Evolutionary conservation across 345 rosid species (phyloP), one percentile per base, ranked within the genome.

Genomic region (Fremontodendron californicum): DNA sequence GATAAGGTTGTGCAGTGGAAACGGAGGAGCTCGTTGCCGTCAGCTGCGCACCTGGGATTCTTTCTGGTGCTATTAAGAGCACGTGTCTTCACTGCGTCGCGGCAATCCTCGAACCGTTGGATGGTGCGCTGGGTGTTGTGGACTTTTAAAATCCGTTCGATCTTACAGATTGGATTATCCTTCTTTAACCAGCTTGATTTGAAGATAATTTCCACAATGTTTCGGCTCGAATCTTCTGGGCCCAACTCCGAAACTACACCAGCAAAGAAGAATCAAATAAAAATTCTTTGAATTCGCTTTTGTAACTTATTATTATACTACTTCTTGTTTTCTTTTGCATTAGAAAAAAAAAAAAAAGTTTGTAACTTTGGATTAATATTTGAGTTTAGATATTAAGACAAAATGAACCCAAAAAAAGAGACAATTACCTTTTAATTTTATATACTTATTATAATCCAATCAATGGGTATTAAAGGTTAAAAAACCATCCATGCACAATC

Each of bases 111-210:
- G 51, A 96, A 96, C 79, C 98, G 94, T 81, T 93, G 98, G 90
- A 96, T 96, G 4, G 98, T 96, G 9, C 93, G 88, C 76, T 91
- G 98, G n/a, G 98, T 88, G 87, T 91, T 96, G 85, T 96, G 97
- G 81, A 96, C 94, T 78, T 93, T 96, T 45, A 96, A 9, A 79
- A 96, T 96, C 86, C 99, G 94, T 81, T 96, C 99, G 93, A 96
- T 96, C 79, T 84, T 83, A 83, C 91, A 95, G 78, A 91, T 79
- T 0, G 98, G 90, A 74, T 83, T 92, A 80, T 93, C 97, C 80
- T 91, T 92, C 82, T 92, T 93, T 12, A 96, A 82, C 99, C 99
- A 96, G 90, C 99, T 93, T 31, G 98, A 96, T 75, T 96, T 96
- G 90, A 96, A 93, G 83, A 96, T 96, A 21, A 96, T 96, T 82